Evolutionary conservation across 2,329 filamentous ascomycete species (phyloP).

Genomic region (Xenoacremonium recifei): DNA sequence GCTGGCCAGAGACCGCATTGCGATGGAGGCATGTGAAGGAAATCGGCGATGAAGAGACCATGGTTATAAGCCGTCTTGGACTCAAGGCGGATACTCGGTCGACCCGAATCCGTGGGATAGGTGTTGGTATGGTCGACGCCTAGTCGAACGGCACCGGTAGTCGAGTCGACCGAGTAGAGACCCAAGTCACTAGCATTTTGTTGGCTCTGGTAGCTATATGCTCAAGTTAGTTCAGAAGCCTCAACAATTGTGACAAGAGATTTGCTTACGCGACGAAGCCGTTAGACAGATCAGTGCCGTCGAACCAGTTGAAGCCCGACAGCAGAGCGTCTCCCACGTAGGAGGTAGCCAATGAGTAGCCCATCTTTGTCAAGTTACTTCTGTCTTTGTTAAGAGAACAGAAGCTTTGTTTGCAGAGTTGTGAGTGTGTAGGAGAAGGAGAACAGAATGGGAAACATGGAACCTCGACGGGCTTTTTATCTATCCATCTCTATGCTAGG

Average conservation of each 20-base stretch:
- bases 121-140: constrained; percentile 42
- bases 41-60: constrained; percentile 70
- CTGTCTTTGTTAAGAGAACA: constrained; percentile 7
- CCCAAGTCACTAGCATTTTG: constrained; percentile 37
- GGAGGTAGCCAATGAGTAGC: constrained; percentile 42
- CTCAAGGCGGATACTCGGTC: constrained; percentile 63
- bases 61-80: constrained; percentile 63
- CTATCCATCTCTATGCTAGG: constrained; percentile 1
- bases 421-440: constrained; percentile 1
- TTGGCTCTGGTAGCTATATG: constrained; percentile 42
- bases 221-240: neutral
- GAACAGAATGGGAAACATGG: constrained; percentile 5
- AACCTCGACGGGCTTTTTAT: constrained; percentile 18
- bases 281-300: constrained; percentile 58
- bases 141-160: constrained; percentile 42
- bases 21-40: constrained; percentile 70
- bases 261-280: constrained; percentile 64
- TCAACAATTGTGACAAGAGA: constrained; percentile 16
- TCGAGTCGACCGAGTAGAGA: constrained; percentile 41
- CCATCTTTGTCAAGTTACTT: constrained; percentile 24
- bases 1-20: constrained; percentile 74
- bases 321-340: constrained; percentile 45
- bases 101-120: constrained; percentile 38
- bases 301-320: constrained; percentile 49
- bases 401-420: neutral